Base-by-base conservation (phyloP, 2,329 filamentous ascomycete genomes). In the Ceratocystiopsis minuta region DNA sequence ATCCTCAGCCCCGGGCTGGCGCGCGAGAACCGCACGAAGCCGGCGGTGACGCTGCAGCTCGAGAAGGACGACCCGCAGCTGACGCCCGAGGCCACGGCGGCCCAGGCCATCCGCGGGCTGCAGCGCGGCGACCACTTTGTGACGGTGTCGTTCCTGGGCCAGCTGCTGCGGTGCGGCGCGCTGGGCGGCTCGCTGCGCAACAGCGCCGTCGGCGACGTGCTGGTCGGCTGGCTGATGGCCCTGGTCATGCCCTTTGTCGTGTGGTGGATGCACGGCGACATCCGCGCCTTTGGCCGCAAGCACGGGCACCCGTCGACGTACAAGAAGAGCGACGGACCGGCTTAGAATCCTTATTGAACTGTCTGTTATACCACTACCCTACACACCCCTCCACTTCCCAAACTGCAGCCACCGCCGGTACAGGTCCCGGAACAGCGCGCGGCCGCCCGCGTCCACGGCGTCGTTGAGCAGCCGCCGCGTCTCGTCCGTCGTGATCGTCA, bases 61-160 rank as follows among this genome's bases (percentile, higher is more conserved):
- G 90, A 96, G 60, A 76, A 82, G 50, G 70, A 72, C n/a, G 90
- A 98, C 56, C 79, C 78, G 14, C 68, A 75, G 38, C 81, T 92
- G 58, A 78, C 71, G 1, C 81, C 85, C 6, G 78, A 90, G 6
- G 70, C 80, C 45, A 85, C 92, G 14, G 90, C 90, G 1, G 59
- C 61, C 4, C 65, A 65, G 10, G 67, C 83, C 1, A 75, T 98
- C 40, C 62, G 62, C 36, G 83, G 80, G 0, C 61, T 98, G 37
- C 86, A 96, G 58, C 74, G 63, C 33, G 90, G 88, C 0, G 67
- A 90, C 18, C 88, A 83, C 57, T 68, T 84, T 52, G 72, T 94
- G 37, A 79, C 83, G 0, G 82, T 86, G 12, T 79, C 75, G 45
- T 74, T 78, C 47, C 55, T 94, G 38, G 83, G 80, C 1, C 60